These are phyloP conservation scores for Salicornia ramosissima DNA, from an alignment of 148 eudicot species.

Conservation along the genomic window DNA sequence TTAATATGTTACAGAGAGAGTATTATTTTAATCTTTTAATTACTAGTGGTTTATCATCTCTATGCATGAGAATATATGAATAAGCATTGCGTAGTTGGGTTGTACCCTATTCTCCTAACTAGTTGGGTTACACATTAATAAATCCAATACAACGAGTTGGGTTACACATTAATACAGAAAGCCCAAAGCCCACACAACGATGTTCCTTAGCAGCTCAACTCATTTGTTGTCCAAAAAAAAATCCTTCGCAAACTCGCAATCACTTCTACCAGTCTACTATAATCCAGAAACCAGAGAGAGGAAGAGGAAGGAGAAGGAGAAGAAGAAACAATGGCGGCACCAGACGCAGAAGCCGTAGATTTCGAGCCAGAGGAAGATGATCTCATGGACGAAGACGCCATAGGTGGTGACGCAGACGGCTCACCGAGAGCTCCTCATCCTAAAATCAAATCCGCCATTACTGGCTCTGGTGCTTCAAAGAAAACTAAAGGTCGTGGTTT, in stretches of 20 bases:
- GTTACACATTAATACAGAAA: not conserved
- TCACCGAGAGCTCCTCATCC: slow-evolving; percentile 41
- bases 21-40: no score
- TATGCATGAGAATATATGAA: no score
- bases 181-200: not conserved
- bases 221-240: no score
- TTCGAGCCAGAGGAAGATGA: slow-evolving; percentile 92
- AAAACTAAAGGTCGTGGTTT: slow-evolving; percentile 83
- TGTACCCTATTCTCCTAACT: no score
- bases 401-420: slow-evolving; percentile 33
- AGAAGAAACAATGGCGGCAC: slow-evolving; percentile 44
- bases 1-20: no score
- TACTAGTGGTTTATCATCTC: no score
- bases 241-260: no score
- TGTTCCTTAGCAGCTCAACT: no score
- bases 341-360: slow-evolving; percentile 73
- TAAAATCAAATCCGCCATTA: slow-evolving; percentile 68
- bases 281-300: not conserved
- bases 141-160: not conserved
- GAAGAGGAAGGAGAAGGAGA: slow-evolving; percentile 5
- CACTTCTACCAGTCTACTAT: no score
- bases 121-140: not conserved
- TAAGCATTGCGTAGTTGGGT: no score
- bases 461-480: slow-evolving; percentile 43
- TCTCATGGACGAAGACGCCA: slow-evolving; percentile 82